phyloP scores from a whole-genome alignment of 2,329 filamentous ascomycete species.

The Fusarium sp. region DNA sequence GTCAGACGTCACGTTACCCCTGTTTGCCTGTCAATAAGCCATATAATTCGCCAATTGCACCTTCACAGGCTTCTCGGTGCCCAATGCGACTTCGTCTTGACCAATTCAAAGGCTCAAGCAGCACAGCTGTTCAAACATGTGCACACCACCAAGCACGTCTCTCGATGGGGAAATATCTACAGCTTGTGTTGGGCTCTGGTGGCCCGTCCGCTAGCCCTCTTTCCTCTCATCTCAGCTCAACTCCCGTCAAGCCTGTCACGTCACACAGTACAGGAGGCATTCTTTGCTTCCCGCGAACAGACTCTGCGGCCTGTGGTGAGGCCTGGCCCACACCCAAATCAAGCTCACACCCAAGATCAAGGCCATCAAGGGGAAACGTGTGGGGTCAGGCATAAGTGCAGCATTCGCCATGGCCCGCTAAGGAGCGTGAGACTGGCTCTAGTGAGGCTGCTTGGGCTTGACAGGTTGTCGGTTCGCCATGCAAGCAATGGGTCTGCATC shows the following conservation, averaged over 20 bases:
- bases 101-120: constrained; percentile 15
- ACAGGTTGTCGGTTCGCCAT: constrained; percentile 47
- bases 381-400: constrained; percentile 48
- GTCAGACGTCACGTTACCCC: constrained; percentile 12
- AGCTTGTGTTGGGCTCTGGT: constrained; percentile 10
- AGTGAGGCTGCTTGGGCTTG: constrained; percentile 44
- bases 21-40: constrained; percentile 14
- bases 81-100: constrained; percentile 30
- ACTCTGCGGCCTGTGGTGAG: constrained; percentile 23
- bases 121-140: constrained; percentile 17
- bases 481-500: constrained; percentile 45
- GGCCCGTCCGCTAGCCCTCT: constrained; percentile 14
- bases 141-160: constrained; percentile 29
- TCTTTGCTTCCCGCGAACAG: constrained; percentile 34
- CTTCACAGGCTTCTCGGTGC: constrained; percentile 14
- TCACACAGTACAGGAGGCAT: constrained; percentile 27
- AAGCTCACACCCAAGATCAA: constrained; percentile 25
- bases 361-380: constrained; percentile 32
- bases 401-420: constrained; percentile 32
- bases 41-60: constrained; percentile 22
- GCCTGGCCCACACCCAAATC: constrained; percentile 27
- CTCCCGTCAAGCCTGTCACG: constrained; percentile 17
- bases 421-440: constrained; percentile 6
- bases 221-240: constrained; percentile 32
- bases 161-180: constrained; percentile 29